Percentiles rank a stretch among this genome's conserved stretches.
Evolutionary conservation across 2,329 filamentous ascomycete genomes (phyloP).

Genomic region (Pseudonectria buxi): DNA sequence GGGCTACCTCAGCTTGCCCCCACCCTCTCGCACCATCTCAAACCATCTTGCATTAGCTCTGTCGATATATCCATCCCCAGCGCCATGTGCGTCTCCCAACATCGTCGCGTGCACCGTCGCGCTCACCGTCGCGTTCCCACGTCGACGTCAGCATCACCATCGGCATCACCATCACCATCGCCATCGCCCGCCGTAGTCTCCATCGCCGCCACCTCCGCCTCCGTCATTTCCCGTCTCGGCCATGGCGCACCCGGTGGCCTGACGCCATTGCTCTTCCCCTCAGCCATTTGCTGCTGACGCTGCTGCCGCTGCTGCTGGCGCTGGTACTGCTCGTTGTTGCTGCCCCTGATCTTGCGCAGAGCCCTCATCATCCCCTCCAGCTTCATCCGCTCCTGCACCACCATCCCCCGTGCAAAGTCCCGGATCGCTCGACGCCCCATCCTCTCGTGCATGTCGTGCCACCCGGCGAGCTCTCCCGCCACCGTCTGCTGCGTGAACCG

Average conservation of each 20-base stretch:
- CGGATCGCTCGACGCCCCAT: slow-evolving; percentile 68
- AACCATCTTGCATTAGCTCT: no score
- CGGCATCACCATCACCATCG: slow-evolving; percentile 10
- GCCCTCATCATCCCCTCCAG: slow-evolving; percentile 76
- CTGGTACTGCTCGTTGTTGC: slow-evolving; percentile 6
- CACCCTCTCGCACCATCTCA: no score
- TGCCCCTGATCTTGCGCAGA: slow-evolving; percentile 51
- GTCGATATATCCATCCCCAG: no score
- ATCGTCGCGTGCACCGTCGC: no score
- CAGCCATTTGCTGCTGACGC: no score
- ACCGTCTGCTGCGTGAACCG: slow-evolving; percentile 91
- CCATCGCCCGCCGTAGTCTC: slow-evolving; percentile 10
- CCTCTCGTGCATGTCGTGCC: slow-evolving; percentile 82
- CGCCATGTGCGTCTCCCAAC: no score
- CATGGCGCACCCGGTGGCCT: slow-evolving; percentile 7
- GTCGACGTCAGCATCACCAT: slow-evolving; percentile 4
- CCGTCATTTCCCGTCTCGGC: slow-evolving; percentile 9
- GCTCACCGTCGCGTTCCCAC: slow-evolving; percentile 1
- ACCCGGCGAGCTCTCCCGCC: slow-evolving; percentile 82
- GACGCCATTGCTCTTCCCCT: slow-evolving; percentile 9
- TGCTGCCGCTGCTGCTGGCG: no score
- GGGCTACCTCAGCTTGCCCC: no score
- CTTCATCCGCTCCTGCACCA: slow-evolving; percentile 72
- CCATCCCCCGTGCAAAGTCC: slow-evolving; percentile 69
- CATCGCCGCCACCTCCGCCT: slow-evolving; percentile 11